Evolutionary conservation across 2,329 filamentous ascomycete species (phyloP).

Genomic region (Diaporthe aspalathi): DNA sequence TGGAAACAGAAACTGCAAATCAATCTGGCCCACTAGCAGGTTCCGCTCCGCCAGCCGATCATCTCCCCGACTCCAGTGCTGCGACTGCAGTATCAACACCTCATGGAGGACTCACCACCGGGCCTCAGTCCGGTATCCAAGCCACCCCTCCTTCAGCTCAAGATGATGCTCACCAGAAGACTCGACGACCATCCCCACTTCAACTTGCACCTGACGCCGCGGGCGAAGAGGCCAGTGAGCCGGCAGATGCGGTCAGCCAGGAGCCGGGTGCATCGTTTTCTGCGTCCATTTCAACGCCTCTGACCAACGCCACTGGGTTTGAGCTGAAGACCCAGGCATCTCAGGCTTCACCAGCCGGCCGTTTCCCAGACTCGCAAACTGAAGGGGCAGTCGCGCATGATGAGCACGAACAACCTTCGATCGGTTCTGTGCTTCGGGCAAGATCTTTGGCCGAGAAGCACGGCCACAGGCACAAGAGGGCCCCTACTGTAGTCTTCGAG

Average conservation of each 20-base stretch:
- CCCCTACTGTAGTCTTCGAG: conserved; percentile 82
- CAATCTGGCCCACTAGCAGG: not conserved
- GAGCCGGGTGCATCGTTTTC: conserved; percentile 3
- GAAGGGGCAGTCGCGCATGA: not conserved
- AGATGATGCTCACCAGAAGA: conserved; percentile 6
- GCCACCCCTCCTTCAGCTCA: not conserved
- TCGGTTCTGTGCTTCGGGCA: conserved; percentile 11
- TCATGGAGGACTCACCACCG: not conserved
- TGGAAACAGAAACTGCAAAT: not conserved
- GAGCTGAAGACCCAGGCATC: conserved; percentile 9
- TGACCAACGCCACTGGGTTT: not conserved
- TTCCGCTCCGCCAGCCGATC: not conserved
- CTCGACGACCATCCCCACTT: conserved; percentile 16
- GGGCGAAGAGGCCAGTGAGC: not conserved
- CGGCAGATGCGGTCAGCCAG: not conserved
- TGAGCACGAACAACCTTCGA: not conserved
- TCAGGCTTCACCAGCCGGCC: not conserved
- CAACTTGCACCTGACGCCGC: not conserved
- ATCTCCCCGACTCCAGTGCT: not conserved
- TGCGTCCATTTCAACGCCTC: conserved; percentile 9
- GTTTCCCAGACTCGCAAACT: not conserved
- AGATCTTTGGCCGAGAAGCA: conserved; percentile 34
- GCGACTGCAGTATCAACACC: not conserved
- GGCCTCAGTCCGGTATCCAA: not conserved
- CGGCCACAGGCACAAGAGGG: conserved; percentile 63